These are phyloP conservation scores for Coprinopsis sp. DNA, from an alignment of 768 basidiomycete species.

Conservation along the genomic window DNA sequence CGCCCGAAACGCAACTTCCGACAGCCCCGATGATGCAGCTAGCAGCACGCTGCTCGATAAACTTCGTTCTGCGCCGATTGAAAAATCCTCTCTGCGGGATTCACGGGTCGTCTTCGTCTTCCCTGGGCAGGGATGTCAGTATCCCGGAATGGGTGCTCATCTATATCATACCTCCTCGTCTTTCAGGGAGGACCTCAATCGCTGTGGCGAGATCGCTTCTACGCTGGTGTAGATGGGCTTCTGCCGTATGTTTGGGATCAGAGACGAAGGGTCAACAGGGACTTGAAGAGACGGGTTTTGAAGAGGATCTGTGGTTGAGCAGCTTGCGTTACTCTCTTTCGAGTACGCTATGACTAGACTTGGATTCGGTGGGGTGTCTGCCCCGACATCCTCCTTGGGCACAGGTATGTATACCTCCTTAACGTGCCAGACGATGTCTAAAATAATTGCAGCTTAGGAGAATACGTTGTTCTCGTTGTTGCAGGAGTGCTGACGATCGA, in stretches of 20 bases:
- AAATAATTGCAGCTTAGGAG: slow-evolving; percentile 53
- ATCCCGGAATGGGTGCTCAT: slow-evolving; percentile 54
- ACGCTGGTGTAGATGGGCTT: slow-evolving; percentile 45
- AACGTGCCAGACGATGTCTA: background rate
- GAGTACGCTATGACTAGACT: slow-evolving; percentile 58
- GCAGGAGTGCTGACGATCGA: slow-evolving; percentile 54
- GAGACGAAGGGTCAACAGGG: slow-evolving; percentile 3
- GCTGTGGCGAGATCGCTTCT: slow-evolving; percentile 50
- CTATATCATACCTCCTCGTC: slow-evolving; percentile 47
- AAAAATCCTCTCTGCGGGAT: slow-evolving; percentile 21
- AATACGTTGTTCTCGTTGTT: slow-evolving; percentile 67
- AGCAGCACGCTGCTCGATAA: slow-evolving; percentile 41
- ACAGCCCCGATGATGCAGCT: slow-evolving; percentile 31
- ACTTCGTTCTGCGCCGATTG: slow-evolving; percentile 32
- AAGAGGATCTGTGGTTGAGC: slow-evolving; percentile 42
- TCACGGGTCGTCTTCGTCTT: slow-evolving; percentile 59
- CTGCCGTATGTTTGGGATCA: slow-evolving; percentile 32
- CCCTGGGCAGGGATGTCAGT: slow-evolving; percentile 70
- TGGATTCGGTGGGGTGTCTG: slow-evolving; percentile 68
- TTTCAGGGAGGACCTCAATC: slow-evolving; percentile 51
- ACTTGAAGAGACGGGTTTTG: slow-evolving; percentile 4
- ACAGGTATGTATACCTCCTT: slow-evolving; percentile 46
- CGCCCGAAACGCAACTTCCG: too few relatives aligned
- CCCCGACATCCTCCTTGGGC: slow-evolving; percentile 62
- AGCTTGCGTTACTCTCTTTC: slow-evolving; percentile 54